Evolutionary conservation across 371 early-diverging fungal genomes (phyloP).

Genomic region (Rhizopus arrhizus): DNA sequence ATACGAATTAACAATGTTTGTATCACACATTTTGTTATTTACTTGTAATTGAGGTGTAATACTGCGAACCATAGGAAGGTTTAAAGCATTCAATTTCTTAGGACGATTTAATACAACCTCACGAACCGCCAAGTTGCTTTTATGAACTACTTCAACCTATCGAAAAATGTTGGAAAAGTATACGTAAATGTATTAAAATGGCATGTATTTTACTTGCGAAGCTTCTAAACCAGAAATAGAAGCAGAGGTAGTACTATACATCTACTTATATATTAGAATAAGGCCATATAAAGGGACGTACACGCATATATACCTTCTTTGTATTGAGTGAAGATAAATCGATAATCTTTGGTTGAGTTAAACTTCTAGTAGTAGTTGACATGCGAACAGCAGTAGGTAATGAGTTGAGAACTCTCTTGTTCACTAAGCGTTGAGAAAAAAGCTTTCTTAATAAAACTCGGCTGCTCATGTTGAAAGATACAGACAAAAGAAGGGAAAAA

Average conservation of each 20-base stretch:
- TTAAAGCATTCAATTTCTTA: conserved; percentile 85
- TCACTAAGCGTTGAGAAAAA: not conserved
- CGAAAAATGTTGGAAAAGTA: not conserved
- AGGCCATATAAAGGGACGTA: too few relatives aligned
- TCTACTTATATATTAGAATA: too few relatives aligned
- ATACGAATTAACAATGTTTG: too few relatives aligned
- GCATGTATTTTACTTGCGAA: not conserved
- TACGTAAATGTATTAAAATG: not conserved
- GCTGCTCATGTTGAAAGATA: not conserved
- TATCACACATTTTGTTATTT: conserved; percentile 1
- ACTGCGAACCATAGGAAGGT: conserved; percentile 81
- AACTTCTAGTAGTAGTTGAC: not conserved
- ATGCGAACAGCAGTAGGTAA: not conserved
- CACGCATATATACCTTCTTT: not conserved
- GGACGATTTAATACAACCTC: conserved; percentile 72
- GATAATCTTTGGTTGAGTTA: not conserved
- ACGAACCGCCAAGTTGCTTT: not conserved
- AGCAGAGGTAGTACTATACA: not conserved
- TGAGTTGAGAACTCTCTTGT: not conserved
- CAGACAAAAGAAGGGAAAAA: not conserved
- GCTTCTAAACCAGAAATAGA: not conserved
- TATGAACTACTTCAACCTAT: not conserved
- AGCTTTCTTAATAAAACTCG: not conserved
- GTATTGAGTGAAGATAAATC: not conserved
- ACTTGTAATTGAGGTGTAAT: conserved; percentile 84